Base-by-base conservation (phyloP, 2,329 filamentous ascomycete genomes). In the Cladophialophora yegresii region DNA sequence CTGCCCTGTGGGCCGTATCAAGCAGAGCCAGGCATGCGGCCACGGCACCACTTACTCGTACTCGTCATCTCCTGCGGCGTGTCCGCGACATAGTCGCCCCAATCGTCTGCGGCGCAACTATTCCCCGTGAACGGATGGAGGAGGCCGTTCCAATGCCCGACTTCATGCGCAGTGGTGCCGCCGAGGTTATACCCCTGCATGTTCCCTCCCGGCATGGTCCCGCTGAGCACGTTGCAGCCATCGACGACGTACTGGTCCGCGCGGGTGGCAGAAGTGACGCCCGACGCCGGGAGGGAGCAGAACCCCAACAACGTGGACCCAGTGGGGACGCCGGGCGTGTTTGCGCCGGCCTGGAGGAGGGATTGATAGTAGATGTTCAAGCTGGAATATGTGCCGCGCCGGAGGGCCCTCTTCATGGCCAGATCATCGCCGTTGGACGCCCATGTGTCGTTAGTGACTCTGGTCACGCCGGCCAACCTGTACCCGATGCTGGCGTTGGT, bases 291-390 rank as follows among this genome's bases (percentile, higher is more conserved):
- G 22, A 85, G 74, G 0, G 81, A 84, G 75, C 84, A 86, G 58
- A 82, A 82, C 1, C 84, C 84, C 2, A 87, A 77, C 3, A 85
- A 73, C 47, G 73, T 74, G 56, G 73, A 73, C 59, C 76, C 76
- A 5, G 71, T 63, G 28, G 66, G 55, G 5, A 66, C 62, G 26
- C 65, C 67, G 4, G 72, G 71, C 5, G 72, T 70, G 10, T 69
- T 69, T 5, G 71, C 56, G 4, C 72, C 67, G 0, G 72, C 66
- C 33, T 77, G 73, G 16, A 86, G 77, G 62, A 85, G 78, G 33
- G 81, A 82, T 73, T 86, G 82, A 76, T 86, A 86, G 76, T 86
- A 87, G 64, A 87, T 76, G 73, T 87, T 87, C 40, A 86, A 77
- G 1, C 80, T 79, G 45, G 71, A 67, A 74, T 87, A 87, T 45